Evolutionary conservation across 2,329 filamentous ascomycete genomes (phyloP).

Genomic region (Alternaria arbusti): DNA sequence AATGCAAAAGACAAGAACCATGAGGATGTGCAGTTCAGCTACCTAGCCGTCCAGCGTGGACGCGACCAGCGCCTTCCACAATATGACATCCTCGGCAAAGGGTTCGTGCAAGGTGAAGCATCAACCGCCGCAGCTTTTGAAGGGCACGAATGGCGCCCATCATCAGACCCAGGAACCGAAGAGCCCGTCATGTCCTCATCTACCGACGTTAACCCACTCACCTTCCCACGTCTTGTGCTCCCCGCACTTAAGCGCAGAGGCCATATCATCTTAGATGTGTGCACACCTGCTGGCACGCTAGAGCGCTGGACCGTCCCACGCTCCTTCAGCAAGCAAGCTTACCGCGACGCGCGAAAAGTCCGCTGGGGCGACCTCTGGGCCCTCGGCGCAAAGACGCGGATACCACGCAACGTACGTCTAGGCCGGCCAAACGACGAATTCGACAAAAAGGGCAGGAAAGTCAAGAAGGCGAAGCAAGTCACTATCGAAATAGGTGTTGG

Average conservation of each 20-base stretch:
- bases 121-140: conserved; percentile 72
- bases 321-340: conserved; percentile 80
- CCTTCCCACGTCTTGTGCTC: conserved; percentile 78
- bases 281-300: conserved; percentile 81
- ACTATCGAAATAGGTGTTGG: conserved; percentile 38
- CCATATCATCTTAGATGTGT: conserved; percentile 88
- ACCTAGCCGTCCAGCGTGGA: conserved; percentile 83
- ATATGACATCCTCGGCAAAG: conserved; percentile 39
- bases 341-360: conserved; percentile 89
- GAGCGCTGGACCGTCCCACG: conserved; percentile 94
- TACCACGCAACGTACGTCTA: conserved; percentile 65
- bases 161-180: conserved; percentile 3
- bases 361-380: conserved; percentile 96
- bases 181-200: conserved; percentile 41
- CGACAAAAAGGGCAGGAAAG: conserved; percentile 49
- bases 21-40: conserved; percentile 91
- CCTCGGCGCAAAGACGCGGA: conserved; percentile 86
- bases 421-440: conserved; percentile 56
- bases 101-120: conserved; percentile 58
- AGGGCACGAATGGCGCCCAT: conserved; percentile 64
- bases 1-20: conserved; percentile 75
- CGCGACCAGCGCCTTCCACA: conserved; percentile 59
- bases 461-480: conserved; percentile 38
- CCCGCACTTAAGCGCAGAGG: conserved; percentile 85
- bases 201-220: conserved; percentile 58